These are phyloP conservation scores for Nelumbo lutea DNA, from an alignment of 164 flowering plant species.

Conservation along the genomic window DNA sequence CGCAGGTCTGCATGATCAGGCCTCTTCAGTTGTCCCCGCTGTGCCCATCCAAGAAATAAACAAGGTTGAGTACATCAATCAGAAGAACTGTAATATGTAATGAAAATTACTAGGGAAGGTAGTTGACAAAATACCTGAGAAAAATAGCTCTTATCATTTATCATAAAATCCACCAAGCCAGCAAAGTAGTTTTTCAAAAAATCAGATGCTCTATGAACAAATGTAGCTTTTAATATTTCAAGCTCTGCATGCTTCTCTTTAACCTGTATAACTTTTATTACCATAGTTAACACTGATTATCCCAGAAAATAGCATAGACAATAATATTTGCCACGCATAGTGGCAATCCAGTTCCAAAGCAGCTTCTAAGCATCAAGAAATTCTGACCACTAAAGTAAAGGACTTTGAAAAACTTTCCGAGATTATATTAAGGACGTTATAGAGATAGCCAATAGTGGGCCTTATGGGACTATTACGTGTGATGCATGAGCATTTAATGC, in stretches of 20 bases:
- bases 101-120: not conserved
- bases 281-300: not conserved
- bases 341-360: not conserved
- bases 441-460: no score
- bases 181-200: conserved; percentile 92
- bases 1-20: conserved; percentile 99
- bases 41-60: conserved; percentile 19
- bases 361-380: conserved; percentile 3
- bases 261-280: conserved; percentile 45
- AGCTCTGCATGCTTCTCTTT: conserved; percentile 90
- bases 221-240: conserved; percentile 69
- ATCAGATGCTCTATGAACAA: conserved; percentile 93
- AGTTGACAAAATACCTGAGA: conserved; percentile 61
- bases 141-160: conserved; percentile 92
- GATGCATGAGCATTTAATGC: no score
- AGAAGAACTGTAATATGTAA: not conserved
- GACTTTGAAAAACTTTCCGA: no score
- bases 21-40: conserved; percentile 98
- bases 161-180: conserved; percentile 97
- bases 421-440: no score
- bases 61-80: conserved; percentile 8
- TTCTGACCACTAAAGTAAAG: not conserved
- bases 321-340: not conserved
- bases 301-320: conserved; percentile 1
- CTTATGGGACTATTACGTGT: no score